Evolutionary conservation across 306 rosid genomes (phyloP), one percentile per base, ranked within the genome.

Genomic region (Geum urbanum): DNA sequence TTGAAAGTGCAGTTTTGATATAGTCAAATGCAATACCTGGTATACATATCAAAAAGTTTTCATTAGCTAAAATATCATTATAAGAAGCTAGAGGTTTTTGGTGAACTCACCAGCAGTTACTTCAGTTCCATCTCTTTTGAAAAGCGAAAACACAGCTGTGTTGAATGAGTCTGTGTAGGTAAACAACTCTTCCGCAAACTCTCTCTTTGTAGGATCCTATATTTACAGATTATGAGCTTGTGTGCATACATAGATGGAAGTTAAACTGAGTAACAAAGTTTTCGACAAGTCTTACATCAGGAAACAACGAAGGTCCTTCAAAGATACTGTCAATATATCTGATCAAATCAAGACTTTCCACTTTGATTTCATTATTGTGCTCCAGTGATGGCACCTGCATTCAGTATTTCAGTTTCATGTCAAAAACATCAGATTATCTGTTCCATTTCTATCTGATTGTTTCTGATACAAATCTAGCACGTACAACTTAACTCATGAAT

Each of bases 271-370:
- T 39, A 63, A 19, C 67, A 74, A 37, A 59, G 43, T 4, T 16
- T 58, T 65, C 13, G 1, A 3, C 71, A 10, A 63, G 51, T 77
- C 96, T 87, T 80, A 89, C 97, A 59, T 41, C 72, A 66, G 95
- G 91, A 78, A 76, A 76, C 69, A 86, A 87, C 10, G 96, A 84
- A 45, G 96, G 92, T 27, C 90, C 88, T 68, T 79, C 87, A 67
- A 86, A 86, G 73, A 79, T 56, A 66, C 70, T 76, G 77, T 83
- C 85, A 11, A 81, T 83, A 70, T 86, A 89, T 75, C 75, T 89
- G 19, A 86, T 89, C 81, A 89, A 76, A 78, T 84, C 87, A 57
- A 84, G 87, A 78, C 92, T 89, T 83, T 89, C 96, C 68, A 86
- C 90, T 71, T 72, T 83, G 41, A 86, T 78, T 79, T 79, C 82